These are phyloP conservation scores for Albatrellus ellisii DNA, from an alignment of 768 basidiomycete species.

Conservation along the genomic window DNA sequence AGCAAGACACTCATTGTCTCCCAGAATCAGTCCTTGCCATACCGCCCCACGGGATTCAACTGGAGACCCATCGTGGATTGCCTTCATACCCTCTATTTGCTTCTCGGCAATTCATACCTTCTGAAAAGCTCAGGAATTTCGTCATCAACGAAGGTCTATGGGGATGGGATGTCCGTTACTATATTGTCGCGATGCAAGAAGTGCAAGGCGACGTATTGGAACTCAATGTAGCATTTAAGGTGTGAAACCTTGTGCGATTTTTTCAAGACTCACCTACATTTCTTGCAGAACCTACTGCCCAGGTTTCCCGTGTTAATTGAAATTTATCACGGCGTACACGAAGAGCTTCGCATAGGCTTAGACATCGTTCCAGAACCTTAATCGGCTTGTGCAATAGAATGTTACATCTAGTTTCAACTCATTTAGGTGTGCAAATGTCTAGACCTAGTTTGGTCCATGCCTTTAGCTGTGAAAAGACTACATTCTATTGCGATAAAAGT, in stretches of 20 bases:
- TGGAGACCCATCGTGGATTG: conserved; percentile 57
- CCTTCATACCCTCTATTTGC: conserved; percentile 21
- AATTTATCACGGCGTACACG: conserved; percentile 50
- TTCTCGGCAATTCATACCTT: conserved; percentile 46
- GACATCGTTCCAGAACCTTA: too few relatives aligned
- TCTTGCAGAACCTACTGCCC: conserved; percentile 49
- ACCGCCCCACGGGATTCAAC: conserved; percentile 56
- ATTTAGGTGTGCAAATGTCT: too few relatives aligned
- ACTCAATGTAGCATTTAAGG: conserved; percentile 50
- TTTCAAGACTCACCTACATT: neutral
- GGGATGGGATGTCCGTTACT: conserved; percentile 63
- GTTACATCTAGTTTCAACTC: too few relatives aligned
- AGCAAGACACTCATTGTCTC: neutral
- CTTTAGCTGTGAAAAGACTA: too few relatives aligned
- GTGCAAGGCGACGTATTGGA: conserved; percentile 18
- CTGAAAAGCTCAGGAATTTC: conserved; percentile 39
- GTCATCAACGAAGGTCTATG: conserved; percentile 63
- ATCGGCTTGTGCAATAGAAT: too few relatives aligned
- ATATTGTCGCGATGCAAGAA: conserved; percentile 37
- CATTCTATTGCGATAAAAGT: too few relatives aligned
- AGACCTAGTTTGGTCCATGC: too few relatives aligned
- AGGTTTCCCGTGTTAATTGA: conserved; percentile 43
- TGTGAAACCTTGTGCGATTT: conserved; percentile 19
- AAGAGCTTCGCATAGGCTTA: too few relatives aligned
- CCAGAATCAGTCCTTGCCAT: conserved; percentile 61